Base-by-base conservation (phyloP, 2,329 filamentous ascomycete species). In the Furcasterigmium sp. region DNA sequence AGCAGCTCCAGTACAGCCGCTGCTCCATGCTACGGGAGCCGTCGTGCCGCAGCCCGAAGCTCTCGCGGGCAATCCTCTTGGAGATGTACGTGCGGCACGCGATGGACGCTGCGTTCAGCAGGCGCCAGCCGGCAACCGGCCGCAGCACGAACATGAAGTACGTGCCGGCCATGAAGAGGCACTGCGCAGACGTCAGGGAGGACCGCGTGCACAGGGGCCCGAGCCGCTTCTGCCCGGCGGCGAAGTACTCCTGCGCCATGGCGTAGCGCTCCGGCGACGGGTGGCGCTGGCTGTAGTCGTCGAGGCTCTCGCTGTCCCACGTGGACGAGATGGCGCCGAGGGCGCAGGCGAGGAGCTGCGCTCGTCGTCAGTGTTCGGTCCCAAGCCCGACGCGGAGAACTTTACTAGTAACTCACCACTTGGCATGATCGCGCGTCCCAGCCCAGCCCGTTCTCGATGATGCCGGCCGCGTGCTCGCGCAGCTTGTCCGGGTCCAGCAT, bases 1-100 rank as follows among this genome's bases (percentile, higher is more conserved):
- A 46, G 36, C 58, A 62, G 26, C 56, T 60, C 59, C 59, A 62
- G 41, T 62, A 62, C n/a, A 62, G 51, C n/a, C 57, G 46, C 43
- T 53, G 53, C 47, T 60, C 55, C 20, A 56, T 49, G 17, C 50
- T 46, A 13, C 56, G 54, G 6, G 20, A 25, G n/a, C n/a, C 14
- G 5, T 11, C 7, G 10, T 11, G 18, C 10, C 11, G 36, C 36
- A 25, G 14, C 3, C 20, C 23, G 19, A 17, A 6, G 13, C 36
- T 38, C 13, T 25, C 23, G 20, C 20, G 28, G 20, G 18, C 42
- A 39, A 15, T 44, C n/a, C 35, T 43, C 38, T 28, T 50, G 19
- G 32, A 40, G 20, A 47, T 30, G 17, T 50, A 44, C 5, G 49
- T 35, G 15, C 20, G 25, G 25, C 35, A 44, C 38, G 18, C 39